These are phyloP conservation scores for Saprolegnia diclina DNA, from an alignment of 352 stramenopile genomes.

Conservation along the genomic window DNA sequence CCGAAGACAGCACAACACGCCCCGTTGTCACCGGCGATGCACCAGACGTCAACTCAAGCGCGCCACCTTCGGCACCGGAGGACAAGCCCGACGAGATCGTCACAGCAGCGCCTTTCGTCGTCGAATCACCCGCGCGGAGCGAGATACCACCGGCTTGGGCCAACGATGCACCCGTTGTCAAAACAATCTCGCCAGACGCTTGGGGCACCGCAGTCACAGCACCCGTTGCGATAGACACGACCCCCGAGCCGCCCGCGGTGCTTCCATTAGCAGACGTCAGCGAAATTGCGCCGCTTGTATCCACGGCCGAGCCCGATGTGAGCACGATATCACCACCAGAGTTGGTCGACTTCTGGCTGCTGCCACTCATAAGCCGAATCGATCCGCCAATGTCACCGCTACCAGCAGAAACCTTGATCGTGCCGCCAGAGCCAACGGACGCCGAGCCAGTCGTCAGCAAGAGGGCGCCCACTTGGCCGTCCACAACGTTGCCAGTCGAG, in stretches of 20 bases:
- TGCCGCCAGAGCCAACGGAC: not conserved
- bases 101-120: not conserved
- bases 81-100: not conserved
- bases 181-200: not conserved
- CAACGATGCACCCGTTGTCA: not conserved
- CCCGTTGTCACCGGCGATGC: not conserved
- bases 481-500: not conserved
- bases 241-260: not conserved
- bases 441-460: slow-evolving; percentile 7
- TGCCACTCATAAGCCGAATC: slow-evolving; percentile 38
- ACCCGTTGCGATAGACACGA: not conserved
- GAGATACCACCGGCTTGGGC: not conserved
- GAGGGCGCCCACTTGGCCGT: not conserved
- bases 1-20: not conserved
- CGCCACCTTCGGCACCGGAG: not conserved
- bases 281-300: not conserved
- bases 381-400: slow-evolving; percentile 42
- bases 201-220: not conserved
- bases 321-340: not conserved
- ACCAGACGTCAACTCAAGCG: not conserved
- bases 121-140: not conserved
- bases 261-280: not conserved
- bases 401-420: not conserved
- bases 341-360: slow-evolving; percentile 29
- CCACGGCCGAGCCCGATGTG: not conserved